Evolutionary conservation across 2,329 filamentous ascomycete genomes (phyloP), one percentile per base, ranked within the genome.

Genomic region (Sclerotinia spermophila): DNA sequence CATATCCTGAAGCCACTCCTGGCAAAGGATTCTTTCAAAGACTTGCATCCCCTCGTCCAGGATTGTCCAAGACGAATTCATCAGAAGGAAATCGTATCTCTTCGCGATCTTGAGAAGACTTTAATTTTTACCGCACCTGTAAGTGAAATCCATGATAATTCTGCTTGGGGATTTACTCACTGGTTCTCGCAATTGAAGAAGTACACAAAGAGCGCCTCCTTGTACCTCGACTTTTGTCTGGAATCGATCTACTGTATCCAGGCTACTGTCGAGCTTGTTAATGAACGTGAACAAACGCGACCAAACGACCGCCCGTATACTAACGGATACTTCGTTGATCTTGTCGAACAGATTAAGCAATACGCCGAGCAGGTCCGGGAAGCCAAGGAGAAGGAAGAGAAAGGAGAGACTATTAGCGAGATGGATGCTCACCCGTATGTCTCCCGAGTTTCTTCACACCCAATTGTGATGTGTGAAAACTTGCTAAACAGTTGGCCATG

Each of bases 251-350:
- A 89, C 81, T 96, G 94, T 82, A 90, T 97, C 80, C 92, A 96
- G 85, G 90, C 93, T 74, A 96, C 93, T 72, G 92, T 96, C 81
- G 90, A 93, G 81, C 90, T 91, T 81, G 86, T 97, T 75, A 90
- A 88, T 84, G 93, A 96, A 80, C 89, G 89, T 80, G 94, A 98
- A 81, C 92, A 95, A 83, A 90, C 90, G 75, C 89, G 93, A 80
- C 91, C 92, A 72, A 85, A 88, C 82, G 95, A 98, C 82, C 90
- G 92, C 78, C 93, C 94, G 75, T 98, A 97, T 85, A 96, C 91
- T 86, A 93, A 92, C 86, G 93, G 93, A 80, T 98, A 98, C 83
- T 97, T 97, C 81, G 91, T 97, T 83, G 95, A 98, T 84, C 89
- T 98, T 73, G 90, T 96, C 81, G 93, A 96, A 81, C 94, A 97